Percentiles rank a stretch among this genome's conserved stretches.
These are phyloP conservation scores for Penicillium paxilli DNA, from an alignment of 495 filamentous ascomycete species.

Conservation along the genomic window DNA sequence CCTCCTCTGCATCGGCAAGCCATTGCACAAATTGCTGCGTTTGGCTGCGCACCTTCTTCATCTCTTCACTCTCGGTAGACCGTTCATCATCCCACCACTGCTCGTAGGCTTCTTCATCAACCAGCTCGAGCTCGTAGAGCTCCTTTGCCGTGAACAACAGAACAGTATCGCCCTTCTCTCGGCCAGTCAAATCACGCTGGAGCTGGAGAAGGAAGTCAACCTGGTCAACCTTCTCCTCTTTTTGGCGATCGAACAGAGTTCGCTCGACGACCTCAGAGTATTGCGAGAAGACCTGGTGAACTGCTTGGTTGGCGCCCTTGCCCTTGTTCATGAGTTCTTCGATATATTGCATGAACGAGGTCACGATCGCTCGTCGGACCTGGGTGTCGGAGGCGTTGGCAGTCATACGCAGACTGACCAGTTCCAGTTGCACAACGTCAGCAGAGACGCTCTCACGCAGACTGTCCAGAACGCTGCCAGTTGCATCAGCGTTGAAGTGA, in stretches of 20 bases:
- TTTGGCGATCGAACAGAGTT: slow-evolving; percentile 57
- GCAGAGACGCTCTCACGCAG: slow-evolving; percentile 71
- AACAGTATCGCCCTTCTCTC: slow-evolving; percentile 61
- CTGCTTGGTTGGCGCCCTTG: slow-evolving; percentile 61
- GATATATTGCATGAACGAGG: slow-evolving; percentile 80
- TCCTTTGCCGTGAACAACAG: slow-evolving; percentile 75
- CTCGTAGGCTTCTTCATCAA: slow-evolving; percentile 86
- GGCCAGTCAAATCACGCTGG: slow-evolving; percentile 73
- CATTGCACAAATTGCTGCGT: slow-evolving; percentile 81
- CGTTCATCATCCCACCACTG: slow-evolving; percentile 83
- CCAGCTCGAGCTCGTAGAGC: slow-evolving; percentile 78
- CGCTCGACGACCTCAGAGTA: slow-evolving; percentile 60
- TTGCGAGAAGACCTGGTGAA: slow-evolving; percentile 56
- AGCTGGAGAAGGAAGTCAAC: slow-evolving; percentile 79
- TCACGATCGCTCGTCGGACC: slow-evolving; percentile 81
- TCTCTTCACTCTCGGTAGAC: slow-evolving; percentile 60
- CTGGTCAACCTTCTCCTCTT: slow-evolving; percentile 67
- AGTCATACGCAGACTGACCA: slow-evolving; percentile 83
- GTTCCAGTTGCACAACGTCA: slow-evolving; percentile 86
- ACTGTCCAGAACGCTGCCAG: slow-evolving; percentile 78
- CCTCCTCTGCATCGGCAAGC: slow-evolving; percentile 79
- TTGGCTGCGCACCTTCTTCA: slow-evolving; percentile 69
- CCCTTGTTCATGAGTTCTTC: slow-evolving; percentile 66
- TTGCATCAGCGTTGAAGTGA: slow-evolving; percentile 85
- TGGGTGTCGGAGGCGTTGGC: slow-evolving; percentile 86